Base-by-base conservation (phyloP, 2,329 filamentous ascomycete species). In the Pseudocercospora crystallina region DNA sequence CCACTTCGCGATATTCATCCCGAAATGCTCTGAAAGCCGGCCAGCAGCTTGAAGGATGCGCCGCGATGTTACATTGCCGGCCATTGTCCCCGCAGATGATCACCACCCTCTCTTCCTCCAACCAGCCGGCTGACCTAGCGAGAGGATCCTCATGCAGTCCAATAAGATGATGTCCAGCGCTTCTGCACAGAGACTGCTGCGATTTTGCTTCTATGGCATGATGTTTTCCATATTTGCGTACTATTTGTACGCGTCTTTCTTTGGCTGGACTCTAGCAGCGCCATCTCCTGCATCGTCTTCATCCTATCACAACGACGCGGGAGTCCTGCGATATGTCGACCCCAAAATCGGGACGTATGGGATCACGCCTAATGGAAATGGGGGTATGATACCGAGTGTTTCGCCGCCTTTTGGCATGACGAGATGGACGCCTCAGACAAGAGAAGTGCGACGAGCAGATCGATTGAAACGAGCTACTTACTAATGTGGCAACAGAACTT, bases 361-460 rank as follows among this genome's bases (percentile, higher is more conserved):
- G 5, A 38, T 61, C 11, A 66, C 63, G 9, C 65, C 65, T 2
- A 68, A 67, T 48, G 62, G 63, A 20, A 67, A 68, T 44, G 65
- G 65, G 8, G 65, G 65, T 12, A 68, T 67, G 65, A 61, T 67
- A 13, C 65, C 65, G 8, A 63, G 58, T 36, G 60, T 74, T 9
- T 67, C 67, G 2, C 63, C 67, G 33, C 72, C 72, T 2, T 74
- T 77, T 49, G 74, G 70, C n/a, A 77, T 76, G 74, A 77, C 76
- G 7, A 69, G 76, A n/a, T 78, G 76, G 76, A 76, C 74, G 8
- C 69, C 75, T 3, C 74, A 77, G 60, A 77, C 75, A 5, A 54
- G 65, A 36, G 64, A 66, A 39, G 57, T 60, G 11, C 33, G 48
- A 41, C 10, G 15, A 33, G 20, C 8, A 20, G 11, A 2, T 13